These are phyloP conservation scores for Neurospora crassa DNA, from an alignment of 2,329 filamentous ascomycete genomes.

Conservation along the genomic window DNA sequence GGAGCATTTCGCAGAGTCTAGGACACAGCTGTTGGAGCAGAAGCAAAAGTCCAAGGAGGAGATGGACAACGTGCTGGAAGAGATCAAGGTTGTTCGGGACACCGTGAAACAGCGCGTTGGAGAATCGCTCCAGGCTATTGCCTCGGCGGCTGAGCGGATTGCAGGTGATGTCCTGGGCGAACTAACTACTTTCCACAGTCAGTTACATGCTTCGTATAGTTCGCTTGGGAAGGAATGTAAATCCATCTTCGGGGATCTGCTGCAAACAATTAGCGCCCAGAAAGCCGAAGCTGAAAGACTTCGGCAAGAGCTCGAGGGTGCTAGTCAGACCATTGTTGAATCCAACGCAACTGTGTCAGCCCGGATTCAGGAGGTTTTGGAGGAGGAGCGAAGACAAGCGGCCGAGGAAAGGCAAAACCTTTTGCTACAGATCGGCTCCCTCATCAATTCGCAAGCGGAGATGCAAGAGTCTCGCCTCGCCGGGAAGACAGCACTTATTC, in stretches of 20 bases:
- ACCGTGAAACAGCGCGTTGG: conserved; percentile 80
- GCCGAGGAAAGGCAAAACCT: conserved; percentile 65
- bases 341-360: conserved; percentile 58
- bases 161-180: conserved; percentile 83
- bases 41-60: conserved; percentile 65
- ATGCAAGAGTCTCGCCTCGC: conserved; percentile 63
- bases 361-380: conserved; percentile 58
- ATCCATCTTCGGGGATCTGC: conserved; percentile 69
- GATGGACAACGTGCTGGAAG: conserved; percentile 84
- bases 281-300: conserved; percentile 66
- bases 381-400: conserved; percentile 66
- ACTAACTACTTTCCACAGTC: conserved; percentile 67
- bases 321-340: conserved; percentile 57
- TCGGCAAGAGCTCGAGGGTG: conserved; percentile 59
- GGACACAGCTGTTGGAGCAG: conserved; percentile 57
- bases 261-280: conserved; percentile 65
- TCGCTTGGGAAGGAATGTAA: conserved; percentile 81
- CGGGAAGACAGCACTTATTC: conserved; percentile 51
- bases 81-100: conserved; percentile 83
- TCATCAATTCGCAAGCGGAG: conserved; percentile 67
- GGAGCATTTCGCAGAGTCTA: conserved; percentile 56
- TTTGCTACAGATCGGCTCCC: conserved; percentile 63
- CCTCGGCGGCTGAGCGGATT: conserved; percentile 76
- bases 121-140: conserved; percentile 73
- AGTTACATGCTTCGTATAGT: conserved; percentile 79